Evolutionary conservation across 805 yeast genomes (phyloP).

Genomic region (Candida verbasci): DNA sequence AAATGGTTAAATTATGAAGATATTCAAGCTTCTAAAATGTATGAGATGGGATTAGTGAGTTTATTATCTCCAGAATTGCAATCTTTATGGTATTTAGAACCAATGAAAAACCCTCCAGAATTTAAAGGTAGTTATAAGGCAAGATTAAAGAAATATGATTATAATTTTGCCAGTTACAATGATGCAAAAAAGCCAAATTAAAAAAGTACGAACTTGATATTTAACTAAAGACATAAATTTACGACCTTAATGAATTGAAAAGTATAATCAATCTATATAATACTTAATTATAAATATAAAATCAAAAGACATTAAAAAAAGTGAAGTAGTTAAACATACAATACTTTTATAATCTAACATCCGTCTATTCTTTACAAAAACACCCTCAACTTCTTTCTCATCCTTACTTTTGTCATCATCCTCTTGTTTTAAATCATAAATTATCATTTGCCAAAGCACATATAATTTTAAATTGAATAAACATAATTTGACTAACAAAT

Average conservation of each 20-base stretch:
- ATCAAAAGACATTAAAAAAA: slow-evolving; percentile 1
- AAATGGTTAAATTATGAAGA: too few relatives aligned
- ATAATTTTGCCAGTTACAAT: slow-evolving; percentile 4
- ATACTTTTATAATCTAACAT: not conserved
- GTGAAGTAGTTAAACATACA: slow-evolving; percentile 1
- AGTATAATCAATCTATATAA: too few relatives aligned
- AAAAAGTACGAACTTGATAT: too few relatives aligned
- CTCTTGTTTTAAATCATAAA: slow-evolving; percentile 18
- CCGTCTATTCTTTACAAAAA: not conserved
- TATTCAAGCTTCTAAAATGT: too few relatives aligned
- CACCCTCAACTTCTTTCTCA: not conserved
- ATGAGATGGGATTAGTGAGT: too few relatives aligned
- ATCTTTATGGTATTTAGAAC: too few relatives aligned
- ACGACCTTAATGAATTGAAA: not conserved
- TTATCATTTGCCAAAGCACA: slow-evolving; percentile 27
- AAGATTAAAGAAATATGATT: not conserved
- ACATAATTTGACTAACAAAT: slow-evolving; percentile 16
- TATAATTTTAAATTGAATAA: slow-evolving; percentile 26
- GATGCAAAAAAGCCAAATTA: too few relatives aligned
- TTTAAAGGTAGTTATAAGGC: too few relatives aligned
- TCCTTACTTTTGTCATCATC: not conserved
- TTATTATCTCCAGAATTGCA: too few relatives aligned
- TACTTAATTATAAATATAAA: not conserved
- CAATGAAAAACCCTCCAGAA: too few relatives aligned
- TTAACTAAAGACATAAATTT: too few relatives aligned